Percentiles rank a stretch among this genome's conserved stretches.
phyloP scores from a whole-genome alignment of 768 basidiomycete species.

The Jaapia argillacea region DNA sequence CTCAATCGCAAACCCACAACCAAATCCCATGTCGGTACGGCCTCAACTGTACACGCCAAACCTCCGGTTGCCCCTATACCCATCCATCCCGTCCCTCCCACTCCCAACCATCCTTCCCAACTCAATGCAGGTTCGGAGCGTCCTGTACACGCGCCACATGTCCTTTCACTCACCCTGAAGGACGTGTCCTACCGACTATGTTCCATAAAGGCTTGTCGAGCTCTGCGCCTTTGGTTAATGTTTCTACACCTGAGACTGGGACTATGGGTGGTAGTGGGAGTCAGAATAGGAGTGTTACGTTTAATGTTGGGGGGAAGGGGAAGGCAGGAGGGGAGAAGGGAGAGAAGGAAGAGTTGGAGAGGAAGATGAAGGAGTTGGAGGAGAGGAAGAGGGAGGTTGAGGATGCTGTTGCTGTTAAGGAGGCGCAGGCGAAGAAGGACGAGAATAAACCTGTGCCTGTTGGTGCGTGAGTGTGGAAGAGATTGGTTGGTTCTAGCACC shows the following conservation, averaged over 20 bases:
- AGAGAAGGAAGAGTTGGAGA: slow-evolving; percentile 25
- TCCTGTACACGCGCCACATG: slow-evolving; percentile 69
- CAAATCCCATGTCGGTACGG: slow-evolving; percentile 59
- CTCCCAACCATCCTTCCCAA: slow-evolving; percentile 26
- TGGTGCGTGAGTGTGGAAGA: slow-evolving; percentile 12
- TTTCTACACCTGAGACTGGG: slow-evolving; percentile 54
- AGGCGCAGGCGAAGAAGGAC: slow-evolving; percentile 52
- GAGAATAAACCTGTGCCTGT: slow-evolving; percentile 33
- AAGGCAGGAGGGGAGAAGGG: slow-evolving; percentile 35
- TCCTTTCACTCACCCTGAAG: slow-evolving; percentile 81
- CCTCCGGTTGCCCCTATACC: slow-evolving; percentile 46
- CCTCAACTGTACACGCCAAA: slow-evolving; percentile 53
- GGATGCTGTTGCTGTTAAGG: slow-evolving; percentile 56
- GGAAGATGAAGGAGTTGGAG: slow-evolving; percentile 55
- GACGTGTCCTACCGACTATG: slow-evolving; percentile 65
- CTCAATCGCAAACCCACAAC: slow-evolving; percentile 9
- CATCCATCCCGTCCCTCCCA: slow-evolving; percentile 42
- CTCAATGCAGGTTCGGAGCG: slow-evolving; percentile 76
- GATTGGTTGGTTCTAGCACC: slow-evolving; percentile 1
- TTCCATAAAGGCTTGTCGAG: slow-evolving; percentile 74
- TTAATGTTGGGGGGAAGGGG: slow-evolving; percentile 39
- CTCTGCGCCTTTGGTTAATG: slow-evolving; percentile 49
- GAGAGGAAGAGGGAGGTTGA: slow-evolving; percentile 53
- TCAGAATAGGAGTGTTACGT: slow-evolving; percentile 60
- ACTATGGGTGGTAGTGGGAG: slow-evolving; percentile 56